Conservation (phyloP, 345 rosid genomes). For the Citrus maxima region DNA sequence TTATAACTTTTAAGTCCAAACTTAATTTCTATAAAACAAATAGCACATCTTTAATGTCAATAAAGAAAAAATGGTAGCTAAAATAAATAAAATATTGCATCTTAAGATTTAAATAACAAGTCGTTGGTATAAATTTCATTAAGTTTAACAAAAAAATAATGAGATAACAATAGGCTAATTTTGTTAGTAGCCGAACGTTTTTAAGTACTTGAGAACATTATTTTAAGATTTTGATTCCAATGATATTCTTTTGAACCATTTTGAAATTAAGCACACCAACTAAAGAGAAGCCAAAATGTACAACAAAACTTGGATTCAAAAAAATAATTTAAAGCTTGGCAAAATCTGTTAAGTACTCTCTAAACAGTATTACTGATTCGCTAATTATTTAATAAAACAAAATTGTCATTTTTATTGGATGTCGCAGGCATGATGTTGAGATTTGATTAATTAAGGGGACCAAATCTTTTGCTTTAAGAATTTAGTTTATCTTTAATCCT, state of each 20-base stretch:
- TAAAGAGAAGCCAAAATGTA: not conserved
- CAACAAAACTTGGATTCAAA: not conserved
- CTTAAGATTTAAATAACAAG: no score
- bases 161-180: not conserved
- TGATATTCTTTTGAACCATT: not conserved
- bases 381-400: not conserved
- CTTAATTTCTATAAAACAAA: not conserved
- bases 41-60: not conserved
- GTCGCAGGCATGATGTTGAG: not conserved
- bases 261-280: not conserved
- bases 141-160: not conserved
- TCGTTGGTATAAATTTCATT: no score
- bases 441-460: not conserved
- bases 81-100: no score
- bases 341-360: not conserved
- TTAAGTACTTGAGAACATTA: not conserved
- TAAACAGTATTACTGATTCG: not conserved
- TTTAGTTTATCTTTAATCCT: slow-evolving; percentile 16
- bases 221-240: not conserved
- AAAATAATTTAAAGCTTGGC: not conserved
- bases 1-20: no score
- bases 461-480: slow-evolving; percentile 20
- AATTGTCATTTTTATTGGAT: not conserved
- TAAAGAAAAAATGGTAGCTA: not conserved
- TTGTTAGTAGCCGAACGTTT: not conserved